phyloP scores from a whole-genome alignment of 176 grass and related monocot genomes.

The Triticum timopheevii region DNA sequence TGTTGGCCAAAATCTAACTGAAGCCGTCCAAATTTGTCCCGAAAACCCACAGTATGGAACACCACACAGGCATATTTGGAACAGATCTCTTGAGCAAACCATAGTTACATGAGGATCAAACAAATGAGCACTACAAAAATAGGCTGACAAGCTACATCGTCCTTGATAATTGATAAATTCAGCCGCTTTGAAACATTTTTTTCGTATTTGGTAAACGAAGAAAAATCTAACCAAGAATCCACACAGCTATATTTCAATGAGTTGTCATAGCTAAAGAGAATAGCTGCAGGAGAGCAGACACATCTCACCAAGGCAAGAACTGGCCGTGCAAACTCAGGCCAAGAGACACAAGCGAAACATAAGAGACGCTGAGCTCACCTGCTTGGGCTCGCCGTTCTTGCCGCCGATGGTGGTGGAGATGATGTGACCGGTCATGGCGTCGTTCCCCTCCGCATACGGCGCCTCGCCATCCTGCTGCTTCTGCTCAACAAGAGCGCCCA shows the following conservation, averaged over 20 bases:
- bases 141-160: background rate
- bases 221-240: background rate
- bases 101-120: background rate
- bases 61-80: slow-evolving; percentile 1
- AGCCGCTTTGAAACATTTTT: no score
- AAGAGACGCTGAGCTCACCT: no score
- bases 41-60: background rate
- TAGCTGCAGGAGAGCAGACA: background rate
- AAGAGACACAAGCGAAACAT: no score
- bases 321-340: no score
- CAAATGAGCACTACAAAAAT: background rate
- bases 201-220: background rate
- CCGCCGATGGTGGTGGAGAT: slow-evolving; percentile 78
- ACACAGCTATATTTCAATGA: background rate
- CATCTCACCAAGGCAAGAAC: no score
- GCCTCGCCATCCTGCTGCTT: slow-evolving; percentile 40
- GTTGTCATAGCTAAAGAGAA: background rate
- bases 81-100: background rate
- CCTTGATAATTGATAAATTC: no score
- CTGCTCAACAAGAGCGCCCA: background rate
- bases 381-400: slow-evolving; percentile 42
- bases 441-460: slow-evolving; percentile 48
- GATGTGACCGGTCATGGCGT: slow-evolving; percentile 72
- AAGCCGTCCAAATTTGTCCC: background rate
- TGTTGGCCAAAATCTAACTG: background rate